These are phyloP conservation scores for Septoria petroselini DNA, from an alignment of 2,329 filamentous ascomycete genomes.

Conservation along the genomic window DNA sequence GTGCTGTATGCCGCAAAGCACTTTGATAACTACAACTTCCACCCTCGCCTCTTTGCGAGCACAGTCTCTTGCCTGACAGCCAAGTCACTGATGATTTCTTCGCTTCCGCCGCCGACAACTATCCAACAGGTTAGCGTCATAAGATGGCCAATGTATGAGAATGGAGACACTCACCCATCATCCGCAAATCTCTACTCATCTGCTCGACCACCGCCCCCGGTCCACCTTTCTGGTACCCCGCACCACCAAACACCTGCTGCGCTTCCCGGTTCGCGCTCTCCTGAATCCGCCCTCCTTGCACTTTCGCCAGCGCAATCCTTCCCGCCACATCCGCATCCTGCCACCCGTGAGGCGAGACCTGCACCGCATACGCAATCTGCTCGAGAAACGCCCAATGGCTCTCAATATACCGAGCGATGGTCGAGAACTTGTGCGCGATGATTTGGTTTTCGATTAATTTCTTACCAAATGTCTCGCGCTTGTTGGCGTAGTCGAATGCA, in stretches of 20 bases:
- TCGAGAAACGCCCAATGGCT: conserved; percentile 35
- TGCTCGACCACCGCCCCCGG: conserved; percentile 53
- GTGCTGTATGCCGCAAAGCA: no score
- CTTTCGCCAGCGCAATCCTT: conserved; percentile 53
- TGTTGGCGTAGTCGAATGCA: conserved; percentile 35
- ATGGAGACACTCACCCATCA: conserved; percentile 33
- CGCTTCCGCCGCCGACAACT: conserved; percentile 38
- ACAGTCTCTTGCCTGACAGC: conserved; percentile 38
- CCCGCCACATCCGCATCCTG: conserved; percentile 47
- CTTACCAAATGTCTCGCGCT: conserved; percentile 38
- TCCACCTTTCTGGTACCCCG: conserved; percentile 53
- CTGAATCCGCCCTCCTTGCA: conserved; percentile 52
- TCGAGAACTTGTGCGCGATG: conserved; percentile 36
- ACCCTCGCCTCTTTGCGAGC: conserved; percentile 41
- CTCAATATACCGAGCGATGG: conserved; percentile 36
- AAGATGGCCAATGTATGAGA: no score
- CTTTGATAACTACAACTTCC: conserved; percentile 47
- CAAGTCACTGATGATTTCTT: conserved; percentile 39
- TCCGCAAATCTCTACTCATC: conserved; percentile 53
- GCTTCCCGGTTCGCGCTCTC: conserved; percentile 55
- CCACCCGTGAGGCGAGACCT: conserved; percentile 31
- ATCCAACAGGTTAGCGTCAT: no score
- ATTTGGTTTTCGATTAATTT: conserved; percentile 37
- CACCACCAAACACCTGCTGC: conserved; percentile 55
- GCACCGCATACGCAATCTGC: conserved; percentile 35